Evolutionary conservation across 305 asterid species (phyloP).

Genomic region (Rubia tinctorum): DNA sequence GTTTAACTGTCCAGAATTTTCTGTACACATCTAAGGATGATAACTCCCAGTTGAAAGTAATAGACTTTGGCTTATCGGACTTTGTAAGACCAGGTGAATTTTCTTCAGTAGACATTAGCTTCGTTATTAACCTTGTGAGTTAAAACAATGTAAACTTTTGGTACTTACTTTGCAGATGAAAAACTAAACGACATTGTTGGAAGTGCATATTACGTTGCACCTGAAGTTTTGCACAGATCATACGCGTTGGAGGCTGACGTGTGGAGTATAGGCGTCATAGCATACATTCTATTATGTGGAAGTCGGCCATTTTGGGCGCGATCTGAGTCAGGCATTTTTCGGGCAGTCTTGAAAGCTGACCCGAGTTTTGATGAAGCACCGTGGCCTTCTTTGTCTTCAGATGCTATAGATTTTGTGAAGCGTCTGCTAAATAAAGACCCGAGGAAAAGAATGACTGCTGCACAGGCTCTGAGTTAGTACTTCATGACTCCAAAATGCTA

Average conservation of each 20-base stretch:
- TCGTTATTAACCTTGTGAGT: background rate
- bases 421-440: conserved; percentile 55
- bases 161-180: conserved; percentile 50
- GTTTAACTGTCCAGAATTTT: conserved; percentile 48
- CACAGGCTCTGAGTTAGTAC: conserved; percentile 69
- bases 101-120: background rate
- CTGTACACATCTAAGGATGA: conserved; percentile 51
- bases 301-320: conserved; percentile 81
- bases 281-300: conserved; percentile 67
- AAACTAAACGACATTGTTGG: conserved; percentile 66
- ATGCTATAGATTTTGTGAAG: conserved; percentile 55
- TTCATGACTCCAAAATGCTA: background rate
- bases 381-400: conserved; percentile 52
- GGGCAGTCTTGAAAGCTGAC: conserved; percentile 51
- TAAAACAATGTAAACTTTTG: conserved; percentile 11
- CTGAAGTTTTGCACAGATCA: conserved; percentile 64
- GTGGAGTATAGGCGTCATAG: conserved; percentile 67
- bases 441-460: conserved; percentile 55
- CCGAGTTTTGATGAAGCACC: conserved; percentile 53
- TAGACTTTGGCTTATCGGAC: conserved; percentile 72
- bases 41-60: conserved; percentile 50
- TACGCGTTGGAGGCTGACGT: conserved; percentile 63
- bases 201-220: conserved; percentile 72
- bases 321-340: conserved; percentile 63
- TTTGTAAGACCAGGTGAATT: conserved; percentile 52